Evolutionary conservation across 2,329 filamentous ascomycete genomes (phyloP).

Genomic region (Mycosphaerella arachidis): DNA sequence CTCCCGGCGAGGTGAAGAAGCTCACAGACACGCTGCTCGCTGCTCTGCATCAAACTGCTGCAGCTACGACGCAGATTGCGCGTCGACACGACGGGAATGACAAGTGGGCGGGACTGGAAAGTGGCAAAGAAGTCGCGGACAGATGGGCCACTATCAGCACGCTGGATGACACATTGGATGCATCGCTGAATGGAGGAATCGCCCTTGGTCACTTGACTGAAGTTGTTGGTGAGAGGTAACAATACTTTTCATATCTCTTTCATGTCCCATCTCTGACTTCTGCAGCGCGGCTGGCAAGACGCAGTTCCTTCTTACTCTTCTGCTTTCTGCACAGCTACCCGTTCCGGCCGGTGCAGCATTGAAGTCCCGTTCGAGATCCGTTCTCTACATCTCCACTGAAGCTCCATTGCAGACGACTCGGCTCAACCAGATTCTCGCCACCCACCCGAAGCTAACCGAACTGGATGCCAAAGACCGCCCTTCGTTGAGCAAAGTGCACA

Average conservation of each 20-base stretch:
- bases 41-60: conserved; percentile 49
- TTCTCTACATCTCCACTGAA: conserved; percentile 93
- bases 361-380: conserved; percentile 58
- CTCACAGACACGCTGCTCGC: conserved; percentile 68
- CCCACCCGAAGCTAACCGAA: conserved; percentile 57
- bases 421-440: conserved; percentile 70
- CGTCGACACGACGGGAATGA: not conserved
- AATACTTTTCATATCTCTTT: conserved; percentile 1
- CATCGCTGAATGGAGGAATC: conserved; percentile 70
- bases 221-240: conserved; percentile 79
- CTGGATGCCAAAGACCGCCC: conserved; percentile 46
- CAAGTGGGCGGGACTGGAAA: conserved; percentile 12
- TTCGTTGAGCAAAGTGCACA: conserved; percentile 71
- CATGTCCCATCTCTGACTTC: conserved; percentile 2
- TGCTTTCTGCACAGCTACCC: conserved; percentile 79
- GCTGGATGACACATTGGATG: conserved; percentile 69
- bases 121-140: conserved; percentile 38
- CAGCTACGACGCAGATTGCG: not conserved
- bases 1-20: conserved; percentile 72
- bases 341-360: conserved; percentile 44
- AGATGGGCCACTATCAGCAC: conserved; percentile 68
- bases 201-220: conserved; percentile 79
- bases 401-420: conserved; percentile 76
- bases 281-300: conserved; percentile 83
- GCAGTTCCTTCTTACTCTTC: conserved; percentile 79